Evolutionary conservation across 495 filamentous ascomycete species (phyloP), one percentile per base, ranked within the genome.

Genomic region (Neurospora intermedia): DNA sequence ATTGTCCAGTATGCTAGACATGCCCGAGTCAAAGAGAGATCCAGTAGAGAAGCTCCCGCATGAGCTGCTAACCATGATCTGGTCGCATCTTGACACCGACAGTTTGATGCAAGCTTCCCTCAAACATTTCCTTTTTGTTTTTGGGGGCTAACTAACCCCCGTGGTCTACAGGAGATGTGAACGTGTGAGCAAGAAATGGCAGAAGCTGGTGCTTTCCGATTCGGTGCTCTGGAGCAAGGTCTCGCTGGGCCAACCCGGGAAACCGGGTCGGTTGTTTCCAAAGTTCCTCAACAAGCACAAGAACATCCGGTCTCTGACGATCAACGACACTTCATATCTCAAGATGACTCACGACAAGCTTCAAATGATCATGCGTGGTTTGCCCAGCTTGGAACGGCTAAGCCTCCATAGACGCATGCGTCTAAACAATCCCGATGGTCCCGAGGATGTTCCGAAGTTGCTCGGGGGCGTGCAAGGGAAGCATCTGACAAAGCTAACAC

Each of bases 111-210:
- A 72, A 74, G 78, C 72, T 35, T 42, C 43, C 48, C 23, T 23
- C 20, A 15, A 35, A 38, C 54, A 1, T 35, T 40, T 38, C 35
- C 6, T 38, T 38, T 6, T 38, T 38, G 54, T 6, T 39, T 27
- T 16, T 38, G 45, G 39, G 54, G 23, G 15, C 54, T 66, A 66
- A 66, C 23, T 4, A 35, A 66, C 35, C 31, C 31, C 35, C 7
- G 27, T 38, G 31, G 35, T 18, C 27, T 3, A 42, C 23, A 79
- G 78, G 62, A 46, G 46, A 2, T 77, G 75, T 48, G 27, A 74
- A 16, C 72, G 71, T 6, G 79, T 81, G 23, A 77, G 40, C 73
- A 78, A 77, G 66, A 38, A 62, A 10, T 81, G 79, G 79, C 35
- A 73, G 9, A 69, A 70, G 4, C 1, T 73, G 11, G 15, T 78